Evolutionary conservation across 208 protist species (phyloP).

Genomic region (Leptomonas pyrrhocoris): DNA sequence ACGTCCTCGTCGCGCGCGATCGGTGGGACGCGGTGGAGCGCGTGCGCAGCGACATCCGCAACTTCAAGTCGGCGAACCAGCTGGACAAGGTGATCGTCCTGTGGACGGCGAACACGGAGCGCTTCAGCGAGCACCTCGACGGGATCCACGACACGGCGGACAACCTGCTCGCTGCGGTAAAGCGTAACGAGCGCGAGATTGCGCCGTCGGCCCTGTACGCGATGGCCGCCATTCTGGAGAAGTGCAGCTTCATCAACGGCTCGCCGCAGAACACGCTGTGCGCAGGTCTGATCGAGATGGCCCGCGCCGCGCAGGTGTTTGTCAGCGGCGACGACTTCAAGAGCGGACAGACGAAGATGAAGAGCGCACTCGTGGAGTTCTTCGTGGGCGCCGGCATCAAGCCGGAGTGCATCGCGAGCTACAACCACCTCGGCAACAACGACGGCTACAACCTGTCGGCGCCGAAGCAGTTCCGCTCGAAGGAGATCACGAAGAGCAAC

Average conservation of each 20-base stretch:
- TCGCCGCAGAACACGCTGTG: slow-evolving; percentile 99
- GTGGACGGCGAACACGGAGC: slow-evolving; percentile 99
- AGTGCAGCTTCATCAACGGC: slow-evolving; percentile 98
- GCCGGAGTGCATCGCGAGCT: slow-evolving; percentile 84
- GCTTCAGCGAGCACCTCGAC: slow-evolving; percentile 91
- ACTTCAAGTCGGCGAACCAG: slow-evolving; percentile 85
- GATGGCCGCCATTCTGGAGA: slow-evolving; percentile 97
- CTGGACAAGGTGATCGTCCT: slow-evolving; percentile 98
- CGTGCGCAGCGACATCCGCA: slow-evolving; percentile 95
- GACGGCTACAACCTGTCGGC: slow-evolving; percentile 98
- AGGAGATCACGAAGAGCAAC: slow-evolving; percentile 99
- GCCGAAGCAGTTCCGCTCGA: slow-evolving; percentile 97
- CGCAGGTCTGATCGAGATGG: slow-evolving; percentile 94
- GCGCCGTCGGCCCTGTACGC: slow-evolving; percentile 97
- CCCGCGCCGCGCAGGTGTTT: slow-evolving; percentile 85
- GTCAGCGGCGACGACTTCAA: slow-evolving; percentile 99
- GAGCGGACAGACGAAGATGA: slow-evolving; percentile 99
- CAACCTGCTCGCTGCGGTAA: slow-evolving; percentile 94
- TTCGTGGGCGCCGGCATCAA: slow-evolving; percentile 95
- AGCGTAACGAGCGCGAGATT: slow-evolving; percentile 89
- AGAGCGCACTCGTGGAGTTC: slow-evolving; percentile 98
- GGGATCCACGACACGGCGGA: slow-evolving; percentile 97
- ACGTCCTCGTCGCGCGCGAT: slow-evolving; percentile 87
- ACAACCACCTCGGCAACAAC: slow-evolving; percentile 99
- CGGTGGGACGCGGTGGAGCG: slow-evolving; percentile 95